Evolutionary conservation across 1,139 yeast genomes (phyloP), one percentile per base, ranked within the genome.

Genomic region (Yamadazyma atlantica): DNA sequence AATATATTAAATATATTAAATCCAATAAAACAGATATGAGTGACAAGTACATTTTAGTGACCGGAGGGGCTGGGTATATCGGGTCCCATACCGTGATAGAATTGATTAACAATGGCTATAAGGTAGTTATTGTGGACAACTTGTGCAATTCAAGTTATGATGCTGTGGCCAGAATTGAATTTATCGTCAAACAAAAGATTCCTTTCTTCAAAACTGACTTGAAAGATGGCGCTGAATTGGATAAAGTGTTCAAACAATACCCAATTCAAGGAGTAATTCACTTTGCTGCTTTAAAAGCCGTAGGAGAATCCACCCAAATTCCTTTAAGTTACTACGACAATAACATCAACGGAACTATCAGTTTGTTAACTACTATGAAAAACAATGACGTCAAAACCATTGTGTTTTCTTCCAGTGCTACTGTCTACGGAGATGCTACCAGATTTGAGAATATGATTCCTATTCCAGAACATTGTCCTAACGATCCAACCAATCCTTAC

Each of bases 41-140:
- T 22, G 41, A 23, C 8, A 45, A 49, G 45, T 72, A 70, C 56
- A 82, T 85, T 41, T 68, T 85, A 41, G 90, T 86, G 25, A 84
- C 95, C 23, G 95, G 95, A 33, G 95, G 95, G 39, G 88, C 94
- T 24, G 95, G 95, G 23, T 86, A 86, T 61, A 85, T 86, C 53
- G 95, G 95, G 19, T 82, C 92, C 13, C 95, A 85, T 56, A 82
- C 92, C 2, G 84, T 80, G 6, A 75, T 83, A 27, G 85, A 82
- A 49, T 70, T 85, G 40, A 58, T 84, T 40, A 72, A 78, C 46
- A 72, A 78, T 38, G 87, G 87, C 26, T 76, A 81, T 54, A 72
- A 81, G 33, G 89, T 85, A 22, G 80, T 86, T 15, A 74, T 86
- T 35, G 78, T 82, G 26, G 95, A 86, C 59, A 83, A 82, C 55